Evolutionary conservation across 1,139 yeast genomes (phyloP), one percentile per base, ranked within the genome.

Genomic region (Kodamaea ohmeri): DNA sequence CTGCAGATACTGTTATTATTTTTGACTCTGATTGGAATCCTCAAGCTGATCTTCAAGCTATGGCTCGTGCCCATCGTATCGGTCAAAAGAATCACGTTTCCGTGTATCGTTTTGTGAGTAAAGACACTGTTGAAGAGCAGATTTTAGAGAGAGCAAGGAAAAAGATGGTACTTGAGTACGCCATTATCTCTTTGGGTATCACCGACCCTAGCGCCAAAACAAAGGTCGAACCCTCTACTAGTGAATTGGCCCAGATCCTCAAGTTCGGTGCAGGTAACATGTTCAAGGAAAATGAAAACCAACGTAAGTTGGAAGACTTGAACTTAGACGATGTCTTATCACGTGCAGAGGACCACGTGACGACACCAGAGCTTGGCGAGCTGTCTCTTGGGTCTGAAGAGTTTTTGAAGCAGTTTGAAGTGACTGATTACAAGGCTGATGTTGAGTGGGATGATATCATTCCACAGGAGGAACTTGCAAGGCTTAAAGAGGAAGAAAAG

Each of bases 21-120:
- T 92, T 92, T 63, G 99, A 92, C 64, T 86, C 96, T 9, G 99
- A 92, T 67, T 92, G 99, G 99, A 92, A 92, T 56, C 97, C 97
- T 1, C 97, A 92, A 63, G 97, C 97, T 1, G 98, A 90, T 73
- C 68, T 90, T 50, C 97, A 92, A 64, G 98, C 98, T 4, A 94
- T 94, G 99, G 99, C 98, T 0, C 81, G 99, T 65, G 99, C 98
- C 3, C 99, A 92, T 65, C 82, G 99, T 71, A 92, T 92, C 56
- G 99, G 99, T 12, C 99, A 92, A 61, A 92, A 92, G 61, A 89
- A 87, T 52, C 98, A 92, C 63, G 99, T 92, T 33, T 87, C 89
- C 78, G 97, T 92, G 15, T 94, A 94, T 60, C 74, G 99, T 56
- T 87, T 94, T 65, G 97, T 92, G 16, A 84, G 96, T 47, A 92